Evolutionary conservation across 306 rosid species (phyloP), one percentile per base, ranked within the genome.

Genomic region (Sicyos edulis): DNA sequence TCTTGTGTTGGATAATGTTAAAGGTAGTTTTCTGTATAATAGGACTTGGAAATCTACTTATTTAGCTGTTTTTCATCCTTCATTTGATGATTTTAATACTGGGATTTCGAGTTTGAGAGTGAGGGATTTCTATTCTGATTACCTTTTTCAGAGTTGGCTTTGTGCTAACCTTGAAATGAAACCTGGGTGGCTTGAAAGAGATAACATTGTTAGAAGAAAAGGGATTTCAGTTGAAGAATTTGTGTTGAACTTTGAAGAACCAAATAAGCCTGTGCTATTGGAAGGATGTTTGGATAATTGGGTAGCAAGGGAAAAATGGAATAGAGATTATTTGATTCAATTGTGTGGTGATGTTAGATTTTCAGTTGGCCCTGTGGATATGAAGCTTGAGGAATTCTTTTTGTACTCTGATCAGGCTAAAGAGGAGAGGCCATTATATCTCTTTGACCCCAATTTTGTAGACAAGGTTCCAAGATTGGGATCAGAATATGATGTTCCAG

Each of bases 101-200:
- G 58, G 49, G 54, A 47, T 47, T 24, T 58, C 75, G 40, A 60
- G 88, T 73, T 76, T 90, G 74, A 86, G 88, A 78, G 89, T 90
- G 42, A 87, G 96, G 64, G 91, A 93, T 79, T 93, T 93, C 62
- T 93, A 93, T 75, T 93, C 96, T 54, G 97, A 93, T 82, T 86
- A 87, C 73, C 93, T 90, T 22, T 93, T 93, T 52, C 98, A 90
- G 87, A 88, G 98, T 75, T 93, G 98, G 98, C 90, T 93, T 54
- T 90, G 97, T 83, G 98, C 97, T 71, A 93, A 86, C 77, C 96
- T 93, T 29, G 98, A 93, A 80, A 87, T 90, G 96, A 93, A 90
- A 70, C 83, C 87, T 0, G 95, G 90, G 58, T 90, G 98, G 98
- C 87, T 87, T 71, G 87, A 86, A 78, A 90, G 89, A 76, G 96